Base-by-base conservation (phyloP, 192 early-diverging fungal species). In the Cladochytrium replicatum region DNA sequence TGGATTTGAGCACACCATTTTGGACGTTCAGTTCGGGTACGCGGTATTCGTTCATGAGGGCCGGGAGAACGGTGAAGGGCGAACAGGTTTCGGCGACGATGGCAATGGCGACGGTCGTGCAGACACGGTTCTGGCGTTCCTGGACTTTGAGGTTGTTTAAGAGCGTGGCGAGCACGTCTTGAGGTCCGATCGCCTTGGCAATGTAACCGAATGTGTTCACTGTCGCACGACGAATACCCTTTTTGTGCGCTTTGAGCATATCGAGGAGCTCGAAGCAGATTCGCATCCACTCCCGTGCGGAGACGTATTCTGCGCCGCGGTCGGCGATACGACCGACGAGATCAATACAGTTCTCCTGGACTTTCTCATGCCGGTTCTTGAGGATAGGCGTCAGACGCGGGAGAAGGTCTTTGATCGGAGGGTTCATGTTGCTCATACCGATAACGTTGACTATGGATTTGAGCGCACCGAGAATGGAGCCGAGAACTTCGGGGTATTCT, bases 11-110 rank as follows among this genome's bases (percentile, higher is more conserved):
- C 0, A 96, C 91, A 57, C 96, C 96, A 58, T 97, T 97, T 68
- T 99, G 96, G n/a, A 99, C 93, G 61, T 99, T 99, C 24, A 97
- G 75, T 50, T 99, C 96, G 0, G 96, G 96, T 8, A 99, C 93
- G 27, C 96, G 86, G 72, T 99, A 99, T 66, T 99, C 96, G 69
- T 96, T 94, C 94, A 99, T 95, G 22, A 99, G 67, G 0, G 93
- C 96, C 0, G 96, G 96, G 6, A 99, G 69, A 24, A 99, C 93
- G 1, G 93, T 99, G 63, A 97, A 99, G 0, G 96, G 96, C 1
- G 88, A 86, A 58, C 92, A 95, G 1, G 93, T 89, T 49, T 93
- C 91, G n/a, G 91, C 91, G 0, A 93, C 89, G 68, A 94, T 93
- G 30, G 89, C 89, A 60, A 99, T 99, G 3, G 96, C 96, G 4